A percentile compares a stretch with the other conserved stretches of the same genome.
Evolutionary conservation across 2,329 filamentous ascomycete genomes (phyloP).

Genomic region (Sclerotinia nivalis): DNA sequence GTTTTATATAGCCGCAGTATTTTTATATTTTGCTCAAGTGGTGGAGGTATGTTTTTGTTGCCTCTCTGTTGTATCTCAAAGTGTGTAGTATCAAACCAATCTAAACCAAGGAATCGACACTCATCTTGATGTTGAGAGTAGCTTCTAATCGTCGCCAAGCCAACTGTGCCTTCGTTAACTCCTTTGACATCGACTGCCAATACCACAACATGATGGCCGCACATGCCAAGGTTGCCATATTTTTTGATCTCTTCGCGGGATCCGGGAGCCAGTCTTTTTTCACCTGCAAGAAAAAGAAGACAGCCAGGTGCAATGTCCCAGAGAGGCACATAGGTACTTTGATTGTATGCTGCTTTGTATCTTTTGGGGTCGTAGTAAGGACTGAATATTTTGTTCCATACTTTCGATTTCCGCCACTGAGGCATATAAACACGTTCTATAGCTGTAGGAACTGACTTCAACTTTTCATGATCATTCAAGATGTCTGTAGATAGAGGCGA

Average conservation of each 20-base stretch:
- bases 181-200: slow-evolving; percentile 8
- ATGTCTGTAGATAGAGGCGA: background rate
- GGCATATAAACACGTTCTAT: background rate
- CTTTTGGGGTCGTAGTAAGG: slow-evolving; percentile 2
- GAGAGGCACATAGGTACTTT: slow-evolving; percentile 3
- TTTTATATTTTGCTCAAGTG: background rate
- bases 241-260: background rate
- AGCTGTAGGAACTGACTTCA: background rate
- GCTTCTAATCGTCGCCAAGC: background rate
- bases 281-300: background rate
- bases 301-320: slow-evolving; percentile 23
- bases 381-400: slow-evolving; percentile 15
- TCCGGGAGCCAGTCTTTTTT: background rate
- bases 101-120: background rate
- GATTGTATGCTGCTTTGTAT: background rate
- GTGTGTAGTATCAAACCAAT: slow-evolving; percentile 5
- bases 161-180: background rate
- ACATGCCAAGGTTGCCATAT: background rate
- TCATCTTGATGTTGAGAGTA: background rate
- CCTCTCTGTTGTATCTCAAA: background rate
- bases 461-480: background rate
- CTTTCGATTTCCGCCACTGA: slow-evolving; percentile 18
- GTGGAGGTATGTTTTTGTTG: background rate
- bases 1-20: background rate
- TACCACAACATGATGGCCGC: slow-evolving; percentile 7